phyloP scores from a whole-genome alignment of 2,329 filamentous ascomycete genomes.

The Grosmannia penicillata region DNA sequence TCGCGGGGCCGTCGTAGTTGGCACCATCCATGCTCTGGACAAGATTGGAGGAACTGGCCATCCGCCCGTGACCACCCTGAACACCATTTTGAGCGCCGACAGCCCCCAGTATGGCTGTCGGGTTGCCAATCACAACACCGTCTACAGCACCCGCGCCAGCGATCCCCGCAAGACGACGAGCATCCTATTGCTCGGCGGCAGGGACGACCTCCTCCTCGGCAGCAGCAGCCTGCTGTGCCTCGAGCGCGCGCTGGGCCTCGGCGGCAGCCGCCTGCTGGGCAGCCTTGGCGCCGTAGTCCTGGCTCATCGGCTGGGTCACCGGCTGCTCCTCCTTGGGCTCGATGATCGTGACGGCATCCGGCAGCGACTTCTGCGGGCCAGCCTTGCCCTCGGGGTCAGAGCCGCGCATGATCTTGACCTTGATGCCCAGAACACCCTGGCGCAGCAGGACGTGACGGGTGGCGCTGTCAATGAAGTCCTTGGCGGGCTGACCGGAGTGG shows the following conservation, averaged over 20 bases:
- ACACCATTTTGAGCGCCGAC: not conserved
- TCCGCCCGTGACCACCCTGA: not conserved
- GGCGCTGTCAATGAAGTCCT: constrained; percentile 98
- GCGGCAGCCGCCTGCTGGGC: constrained; percentile 50
- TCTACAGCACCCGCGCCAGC: not conserved
- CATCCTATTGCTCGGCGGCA: constrained; percentile 29
- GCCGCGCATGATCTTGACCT: constrained; percentile 99
- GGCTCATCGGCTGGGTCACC: constrained; percentile 86
- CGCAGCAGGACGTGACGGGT: constrained; percentile 99
- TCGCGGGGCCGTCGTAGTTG: not conserved
- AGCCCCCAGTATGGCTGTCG: not conserved
- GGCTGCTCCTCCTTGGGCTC: constrained; percentile 99
- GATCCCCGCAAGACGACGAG: constrained; percentile 6
- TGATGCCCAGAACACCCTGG: constrained; percentile 99
- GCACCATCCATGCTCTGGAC: constrained; percentile 2
- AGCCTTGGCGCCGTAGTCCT: constrained; percentile 97
- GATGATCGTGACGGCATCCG: constrained; percentile 97
- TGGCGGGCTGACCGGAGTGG: constrained; percentile 98
- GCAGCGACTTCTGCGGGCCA: constrained; percentile 91
- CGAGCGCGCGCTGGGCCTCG: constrained; percentile 42
- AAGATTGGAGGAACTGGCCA: not conserved
- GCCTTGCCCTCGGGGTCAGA: constrained; percentile 99
- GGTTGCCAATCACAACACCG: not conserved
- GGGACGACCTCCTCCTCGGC: constrained; percentile 41
- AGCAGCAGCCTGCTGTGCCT: constrained; percentile 18